These are phyloP conservation scores for Boletus vinaceobasis DNA, from an alignment of 768 basidiomycete genomes.

Conservation along the genomic window DNA sequence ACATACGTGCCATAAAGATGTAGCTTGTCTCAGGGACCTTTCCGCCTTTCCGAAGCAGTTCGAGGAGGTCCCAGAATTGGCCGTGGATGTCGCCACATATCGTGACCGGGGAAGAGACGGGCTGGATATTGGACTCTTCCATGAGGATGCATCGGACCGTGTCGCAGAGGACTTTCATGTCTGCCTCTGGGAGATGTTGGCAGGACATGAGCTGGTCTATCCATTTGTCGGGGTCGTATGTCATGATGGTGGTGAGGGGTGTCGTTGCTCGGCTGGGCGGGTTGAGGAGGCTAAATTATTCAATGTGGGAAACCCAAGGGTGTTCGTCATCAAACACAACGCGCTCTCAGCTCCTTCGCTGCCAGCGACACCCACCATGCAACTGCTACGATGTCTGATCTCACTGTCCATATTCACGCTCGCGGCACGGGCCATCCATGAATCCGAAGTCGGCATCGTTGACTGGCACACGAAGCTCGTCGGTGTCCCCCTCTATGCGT, in stretches of 20 bases:
- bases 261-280: background rate
- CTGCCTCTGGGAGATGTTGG: conserved; percentile 82
- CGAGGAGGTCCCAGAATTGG: conserved; percentile 95
- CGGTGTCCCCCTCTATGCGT: conserved; percentile 63
- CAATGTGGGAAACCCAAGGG: conserved; percentile 16
- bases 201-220: conserved; percentile 85
- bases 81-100: conserved; percentile 97
- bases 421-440: conserved; percentile 50
- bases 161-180: conserved; percentile 92
- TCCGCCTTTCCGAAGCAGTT: conserved; percentile 84
- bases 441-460: conserved; percentile 73
- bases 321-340: background rate
- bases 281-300: background rate
- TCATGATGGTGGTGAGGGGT: conserved; percentile 21
- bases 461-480: conserved; percentile 85
- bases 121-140: conserved; percentile 97
- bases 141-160: conserved; percentile 85
- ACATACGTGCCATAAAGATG: conserved; percentile 89
- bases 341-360: background rate
- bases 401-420: conserved; percentile 17
- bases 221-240: conserved; percentile 69
- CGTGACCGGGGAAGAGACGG: conserved; percentile 92
- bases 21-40: conserved; percentile 86
- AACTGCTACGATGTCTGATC: conserved; percentile 16
- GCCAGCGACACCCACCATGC: conserved; percentile 11